Evolutionary conservation across 2,329 filamentous ascomycete genomes (phyloP).

Genomic region (Epichloe amarillans): DNA sequence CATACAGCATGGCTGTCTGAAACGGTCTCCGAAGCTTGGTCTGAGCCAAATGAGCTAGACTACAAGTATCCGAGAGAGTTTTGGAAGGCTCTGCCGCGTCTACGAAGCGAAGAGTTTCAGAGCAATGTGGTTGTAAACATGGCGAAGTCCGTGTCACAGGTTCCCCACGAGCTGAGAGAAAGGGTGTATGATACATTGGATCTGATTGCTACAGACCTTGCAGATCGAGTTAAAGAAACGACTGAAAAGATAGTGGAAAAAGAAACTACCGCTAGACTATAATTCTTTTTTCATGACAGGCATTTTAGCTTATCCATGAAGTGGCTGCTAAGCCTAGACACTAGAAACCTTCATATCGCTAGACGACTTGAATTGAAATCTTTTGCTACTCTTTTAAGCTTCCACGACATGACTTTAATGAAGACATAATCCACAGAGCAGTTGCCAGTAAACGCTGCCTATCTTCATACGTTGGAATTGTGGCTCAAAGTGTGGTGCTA

Average conservation of each 20-base stretch:
- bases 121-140: neutral
- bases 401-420: too few species aligned
- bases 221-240: neutral
- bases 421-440: too few species aligned
- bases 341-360: too few species aligned
- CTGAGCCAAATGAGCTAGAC: neutral
- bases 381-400: too few species aligned
- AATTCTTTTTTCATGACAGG: too few species aligned
- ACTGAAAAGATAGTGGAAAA: neutral
- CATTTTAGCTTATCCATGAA: too few species aligned
- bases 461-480: too few species aligned
- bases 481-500: too few species aligned
- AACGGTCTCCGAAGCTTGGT: neutral
- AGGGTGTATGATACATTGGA: neutral
- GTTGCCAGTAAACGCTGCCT: too few species aligned
- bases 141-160: neutral
- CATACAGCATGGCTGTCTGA: neutral
- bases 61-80: neutral
- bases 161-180: neutral
- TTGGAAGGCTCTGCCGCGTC: neutral
- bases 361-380: too few species aligned
- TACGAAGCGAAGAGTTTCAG: conserved; percentile 1
- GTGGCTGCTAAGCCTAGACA: too few species aligned
- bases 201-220: neutral
- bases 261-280: too few species aligned